Evolutionary conservation across 2,329 filamentous ascomycete species (phyloP), one percentile per base, ranked within the genome.

Genomic region (Fusarium verrucosum): DNA sequence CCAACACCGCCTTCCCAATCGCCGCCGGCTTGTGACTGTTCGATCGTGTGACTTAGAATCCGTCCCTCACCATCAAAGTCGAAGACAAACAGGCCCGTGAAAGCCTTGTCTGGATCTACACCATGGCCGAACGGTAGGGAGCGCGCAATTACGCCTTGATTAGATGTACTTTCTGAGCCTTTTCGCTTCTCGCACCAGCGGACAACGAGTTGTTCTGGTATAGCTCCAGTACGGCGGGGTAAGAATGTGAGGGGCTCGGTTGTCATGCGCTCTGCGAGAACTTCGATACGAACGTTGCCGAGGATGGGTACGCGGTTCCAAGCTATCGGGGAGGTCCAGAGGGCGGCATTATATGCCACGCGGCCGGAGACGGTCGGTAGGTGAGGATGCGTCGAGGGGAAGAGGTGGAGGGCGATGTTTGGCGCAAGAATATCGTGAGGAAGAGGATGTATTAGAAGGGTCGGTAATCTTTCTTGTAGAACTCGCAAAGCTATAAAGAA

Each of bases 271-370:
- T 97, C 94, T 13, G 92, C 94, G 17, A 96, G 78, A 49, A 99
- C 95, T 70, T 92, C 88, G 11, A 99, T 85, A 69, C 88, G 89
- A 40, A 97, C 92, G 72, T 97, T 96, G 67, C 94, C 94, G 28
- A 97, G 85, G 19, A 98, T 87, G 4, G 95, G 95, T 2, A 99
- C 85, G 25, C 92, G 88, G 72, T 96, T 96, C 95, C 95, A 99
- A 26, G 94, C 94, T 47, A 99, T 90, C 0, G 95, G 95, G 0
- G 94, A 93, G 1, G 95, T 97, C 94, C 94, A 98, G 33, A 99
- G 82, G 4, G 95, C 95, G 17, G 95, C 94, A 32, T 91, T 91
- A 76, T 99, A 99, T 43, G 92, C 90, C 32, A 97, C 90, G 42
- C 91, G 88, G 49, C 95, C 95, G 25, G 92, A 92, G 36, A 98